Evolutionary conservation across 1,284 basidiomycete species (phyloP).

Genomic region (Schizophyllum commune): DNA sequence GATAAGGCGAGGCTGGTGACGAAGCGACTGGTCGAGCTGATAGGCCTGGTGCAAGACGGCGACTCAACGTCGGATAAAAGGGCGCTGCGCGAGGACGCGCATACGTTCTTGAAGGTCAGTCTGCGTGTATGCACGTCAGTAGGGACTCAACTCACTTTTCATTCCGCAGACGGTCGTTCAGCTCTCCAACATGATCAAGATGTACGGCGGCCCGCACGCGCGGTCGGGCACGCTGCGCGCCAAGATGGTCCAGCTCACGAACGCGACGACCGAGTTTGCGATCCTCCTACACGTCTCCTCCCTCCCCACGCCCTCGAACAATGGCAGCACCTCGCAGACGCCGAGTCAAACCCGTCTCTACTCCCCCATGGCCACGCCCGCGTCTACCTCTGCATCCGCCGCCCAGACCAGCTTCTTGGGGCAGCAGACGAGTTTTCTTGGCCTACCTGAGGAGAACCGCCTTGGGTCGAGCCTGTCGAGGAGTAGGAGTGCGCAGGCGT

Average conservation of each 20-base stretch:
- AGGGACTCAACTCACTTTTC: conserved; percentile 1
- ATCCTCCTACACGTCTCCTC: conserved; percentile 77
- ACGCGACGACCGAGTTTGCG: conserved; percentile 71
- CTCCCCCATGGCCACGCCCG: conserved; percentile 42
- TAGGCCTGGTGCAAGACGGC: conserved; percentile 43
- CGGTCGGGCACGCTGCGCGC: conserved; percentile 52
- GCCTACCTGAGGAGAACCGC: conserved; percentile 34
- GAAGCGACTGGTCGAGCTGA: conserved; percentile 43
- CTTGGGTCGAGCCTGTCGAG: conserved; percentile 50
- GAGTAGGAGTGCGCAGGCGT: conserved; percentile 45
- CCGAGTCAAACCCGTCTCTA: conserved; percentile 31
- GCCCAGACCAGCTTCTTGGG: conserved; percentile 7
- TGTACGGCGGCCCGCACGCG: conserved; percentile 42
- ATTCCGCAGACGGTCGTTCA: conserved; percentile 52
- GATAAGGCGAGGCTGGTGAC: conserved; percentile 52
- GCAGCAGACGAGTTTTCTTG: conserved; percentile 11
- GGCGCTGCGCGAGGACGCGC: conserved; percentile 60
- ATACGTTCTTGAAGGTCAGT: conserved; percentile 63
- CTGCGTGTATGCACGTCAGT: not conserved
- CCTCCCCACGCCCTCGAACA: conserved; percentile 46
- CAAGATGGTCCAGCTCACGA: conserved; percentile 65
- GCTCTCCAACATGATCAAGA: conserved; percentile 59
- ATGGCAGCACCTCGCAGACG: conserved; percentile 35
- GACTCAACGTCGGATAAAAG: conserved; percentile 42
- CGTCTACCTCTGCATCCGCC: conserved; percentile 8